A percentile compares a stretch with the other conserved stretches of the same genome.
These are phyloP conservation scores for Apiospora marii DNA, from an alignment of 2,329 filamentous ascomycete genomes.

Conservation along the genomic window DNA sequence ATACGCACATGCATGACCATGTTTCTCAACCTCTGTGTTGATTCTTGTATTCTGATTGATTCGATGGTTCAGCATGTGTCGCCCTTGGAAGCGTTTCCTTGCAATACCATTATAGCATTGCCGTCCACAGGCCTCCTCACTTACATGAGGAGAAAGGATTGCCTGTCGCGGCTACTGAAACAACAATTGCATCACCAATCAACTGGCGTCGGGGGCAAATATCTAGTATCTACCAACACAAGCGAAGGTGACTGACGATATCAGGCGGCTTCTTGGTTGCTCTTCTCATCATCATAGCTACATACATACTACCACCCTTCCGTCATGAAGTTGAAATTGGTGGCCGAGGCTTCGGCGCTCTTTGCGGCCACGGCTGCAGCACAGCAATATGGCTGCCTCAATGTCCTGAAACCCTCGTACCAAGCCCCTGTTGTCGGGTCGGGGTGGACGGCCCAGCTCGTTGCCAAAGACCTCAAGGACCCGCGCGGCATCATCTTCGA, in stretches of 20 bases:
- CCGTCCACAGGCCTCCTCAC: background rate
- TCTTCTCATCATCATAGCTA: background rate
- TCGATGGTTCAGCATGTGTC: background rate
- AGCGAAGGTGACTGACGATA: background rate
- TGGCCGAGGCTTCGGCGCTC: background rate
- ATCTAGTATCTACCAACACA: background rate
- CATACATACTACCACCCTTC: background rate
- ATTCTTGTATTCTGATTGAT: background rate
- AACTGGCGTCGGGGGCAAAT: background rate
- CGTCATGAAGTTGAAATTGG: conserved; percentile 23
- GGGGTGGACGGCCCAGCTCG: conserved; percentile 30
- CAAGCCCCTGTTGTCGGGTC: conserved; percentile 28
- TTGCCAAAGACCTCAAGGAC: conserved; percentile 33
- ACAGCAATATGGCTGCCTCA: conserved; percentile 19
- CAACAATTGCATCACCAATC: background rate
- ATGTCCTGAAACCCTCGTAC: conserved; percentile 27
- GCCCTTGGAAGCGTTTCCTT: background rate
- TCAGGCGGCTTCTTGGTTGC: background rate
- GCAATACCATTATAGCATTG: background rate
- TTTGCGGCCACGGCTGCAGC: conserved; percentile 10
- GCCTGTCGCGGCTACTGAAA: conserved; percentile 9
- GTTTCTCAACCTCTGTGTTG: background rate
- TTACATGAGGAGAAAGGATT: background rate
- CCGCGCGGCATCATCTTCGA: conserved; percentile 48
- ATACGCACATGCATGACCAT: background rate